Base-by-base conservation (phyloP, 2,329 filamentous ascomycete genomes). In the Metarhizium anisopliae region DNA sequence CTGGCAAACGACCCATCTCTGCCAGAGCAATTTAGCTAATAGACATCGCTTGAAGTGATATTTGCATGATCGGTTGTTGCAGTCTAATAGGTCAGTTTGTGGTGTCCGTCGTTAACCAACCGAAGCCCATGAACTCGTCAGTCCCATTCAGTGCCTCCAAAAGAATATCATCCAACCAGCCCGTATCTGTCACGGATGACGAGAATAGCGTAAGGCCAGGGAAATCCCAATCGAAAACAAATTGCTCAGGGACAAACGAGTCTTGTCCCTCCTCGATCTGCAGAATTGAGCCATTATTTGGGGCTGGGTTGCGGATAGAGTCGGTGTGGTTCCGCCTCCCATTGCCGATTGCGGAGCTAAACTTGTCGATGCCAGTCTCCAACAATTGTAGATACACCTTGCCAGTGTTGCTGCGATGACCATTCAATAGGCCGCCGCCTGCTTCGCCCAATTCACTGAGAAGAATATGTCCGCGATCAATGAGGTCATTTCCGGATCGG, bases 211-310 rank as follows among this genome's bases (percentile, higher is more conserved):
- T 79, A 40, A 82, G 61, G 0, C 77, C 78, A 0, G 79, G 78
- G 58, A 82, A 82, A 57, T 80, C 77, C 79, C 78, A 82, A 56
- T 81, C 78, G n/a, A 79, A 76, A 0, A 80, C 72, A 58, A 82
- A 82, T 56, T 82, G 76, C 58, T 76, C 75, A 0, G 78, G 79
- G 1, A 78, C 72, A 64, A 81, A 82, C 8, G 72, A 74, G 54
- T 81, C 76, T n/a, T 43, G 50, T 16, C 36, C 50, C 10, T 49
- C 25, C 6, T 49, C 20, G 14, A 20, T 49, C 14, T 6, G 45
- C 6, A 49, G 18, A 8, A 14, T 4, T 30, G 45, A 25, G 10
- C 13, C 45, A 30, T 14, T 10, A 5, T 14, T 30, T 49, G 20
- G 25, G 7, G 45, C 8, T 16, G 10, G 25, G 3, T 5, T 16